phyloP scores from a whole-genome alignment of 2,329 filamentous ascomycete species.

The Aspergillus sp. region DNA sequence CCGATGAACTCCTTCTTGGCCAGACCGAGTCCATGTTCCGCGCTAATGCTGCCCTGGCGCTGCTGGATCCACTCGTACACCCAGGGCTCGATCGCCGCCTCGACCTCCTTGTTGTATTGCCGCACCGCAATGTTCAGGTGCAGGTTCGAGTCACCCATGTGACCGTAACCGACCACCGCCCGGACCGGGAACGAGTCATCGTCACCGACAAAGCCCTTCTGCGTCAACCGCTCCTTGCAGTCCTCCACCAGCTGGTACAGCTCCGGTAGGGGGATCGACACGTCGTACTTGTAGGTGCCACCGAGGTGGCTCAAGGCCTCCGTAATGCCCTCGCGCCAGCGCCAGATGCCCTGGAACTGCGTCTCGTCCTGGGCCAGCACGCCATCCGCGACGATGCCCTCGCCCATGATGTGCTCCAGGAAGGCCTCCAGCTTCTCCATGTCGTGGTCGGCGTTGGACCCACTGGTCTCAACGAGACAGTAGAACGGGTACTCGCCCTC shows the following conservation, averaged over 20 bases:
- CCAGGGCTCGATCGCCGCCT: conserved; percentile 85
- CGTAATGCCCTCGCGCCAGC: conserved; percentile 88
- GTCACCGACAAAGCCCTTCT: conserved; percentile 74
- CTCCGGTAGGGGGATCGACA: conserved; percentile 85
- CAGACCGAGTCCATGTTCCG: conserved; percentile 89
- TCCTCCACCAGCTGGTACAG: conserved; percentile 91
- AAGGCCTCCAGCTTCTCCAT: conserved; percentile 86
- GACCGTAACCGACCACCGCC: conserved; percentile 91
- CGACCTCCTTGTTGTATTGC: conserved; percentile 80
- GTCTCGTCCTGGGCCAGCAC: conserved; percentile 92
- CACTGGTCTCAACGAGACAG: conserved; percentile 93
- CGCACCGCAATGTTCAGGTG: conserved; percentile 87
- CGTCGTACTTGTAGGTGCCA: conserved; percentile 97
- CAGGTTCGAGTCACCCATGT: conserved; percentile 96
- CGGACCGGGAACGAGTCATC: conserved; percentile 75
- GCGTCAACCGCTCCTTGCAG: conserved; percentile 66
- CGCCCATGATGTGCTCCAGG: conserved; percentile 85
- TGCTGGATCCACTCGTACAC: conserved; percentile 96
- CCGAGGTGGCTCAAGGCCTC: conserved; percentile 87
- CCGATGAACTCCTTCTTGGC: conserved; percentile 95
- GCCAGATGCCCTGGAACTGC: conserved; percentile 81
- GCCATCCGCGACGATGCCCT: conserved; percentile 82
- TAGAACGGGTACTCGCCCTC: conserved; percentile 89
- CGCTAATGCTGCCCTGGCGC: conserved; percentile 88
- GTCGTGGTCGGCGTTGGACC: conserved; percentile 91